Base-by-base conservation (phyloP, 345 rosid genomes). In the Lepidium africanum region DNA sequence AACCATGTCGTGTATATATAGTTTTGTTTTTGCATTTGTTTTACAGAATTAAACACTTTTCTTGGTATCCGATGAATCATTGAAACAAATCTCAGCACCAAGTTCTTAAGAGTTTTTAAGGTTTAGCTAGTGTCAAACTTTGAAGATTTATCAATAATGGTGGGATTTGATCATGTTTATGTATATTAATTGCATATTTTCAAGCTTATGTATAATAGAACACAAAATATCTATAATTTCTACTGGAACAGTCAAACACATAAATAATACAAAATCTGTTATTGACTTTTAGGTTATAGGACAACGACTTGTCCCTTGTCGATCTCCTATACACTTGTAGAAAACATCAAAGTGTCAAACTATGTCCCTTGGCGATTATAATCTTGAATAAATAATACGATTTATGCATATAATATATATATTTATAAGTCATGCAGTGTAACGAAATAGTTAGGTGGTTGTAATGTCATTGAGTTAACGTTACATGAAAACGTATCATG, bases 381-480 rank as follows among this genome's bases (percentile, higher is more conserved):
- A 46, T 13, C 36, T 0, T 13, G 37, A 10, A 64, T n/a, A 16
- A 64, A 5, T 64, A 72, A 47, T 72, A 10, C 37, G 64, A 53
- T 64, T 64, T 30, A 47, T 25, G 30, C 11, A 47, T 17, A 30
- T 10, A 13, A 15, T 15, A 49, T 68, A 10, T 39, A 45, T 25
- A 14, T 5, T 46, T 36, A 43, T 47, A 56, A 47, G 65, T 72
- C 65, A 15, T 73, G 33, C 59, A 49, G 38, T 50, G 71, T 61
- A 65, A 65, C 59, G 45, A 48, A 58, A 48, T 49, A 62, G 63
- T 55, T 71, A 50, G 72, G 60, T 73, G 40, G 77, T 65, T 58
- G 47, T 57, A 65, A 73, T 38, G 67, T 73, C 72, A 42, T 47
- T 33, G 53, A 58, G 77, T 50, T 73, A 61, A 50, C 17, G 67